Conservation (phyloP, 371 early-diverging fungal species). For the Apophysomyces trapeziformis region DNA sequence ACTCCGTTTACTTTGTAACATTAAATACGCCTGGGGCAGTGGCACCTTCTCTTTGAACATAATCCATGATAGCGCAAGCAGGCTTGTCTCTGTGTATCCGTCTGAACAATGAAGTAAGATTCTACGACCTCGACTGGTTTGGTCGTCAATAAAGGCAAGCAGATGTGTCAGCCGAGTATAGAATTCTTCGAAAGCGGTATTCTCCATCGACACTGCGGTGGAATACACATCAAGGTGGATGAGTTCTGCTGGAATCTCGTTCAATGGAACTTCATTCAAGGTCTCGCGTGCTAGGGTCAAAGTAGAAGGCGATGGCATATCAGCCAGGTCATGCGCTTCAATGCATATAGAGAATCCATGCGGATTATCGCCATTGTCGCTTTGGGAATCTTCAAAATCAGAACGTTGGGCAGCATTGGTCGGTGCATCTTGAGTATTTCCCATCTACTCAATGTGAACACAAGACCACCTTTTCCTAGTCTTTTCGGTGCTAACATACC, state of each 20-base stretch:
- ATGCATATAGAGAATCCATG: constrained; percentile 64
- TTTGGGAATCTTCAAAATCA: constrained; percentile 16
- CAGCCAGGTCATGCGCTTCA: constrained; percentile 62
- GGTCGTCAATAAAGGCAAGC: constrained; percentile 44
- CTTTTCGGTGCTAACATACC: constrained; percentile 42
- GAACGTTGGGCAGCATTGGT: constrained; percentile 19
- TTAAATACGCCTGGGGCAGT: constrained; percentile 64
- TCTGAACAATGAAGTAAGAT: constrained; percentile 67
- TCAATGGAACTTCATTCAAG: constrained; percentile 32
- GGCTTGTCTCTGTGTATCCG: constrained; percentile 66
- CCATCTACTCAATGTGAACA: constrained; percentile 42
- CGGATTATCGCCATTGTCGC: constrained; percentile 35
- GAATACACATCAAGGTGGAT: constrained; percentile 59
- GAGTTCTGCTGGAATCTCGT: constrained; percentile 44
- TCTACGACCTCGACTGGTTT: constrained; percentile 35
- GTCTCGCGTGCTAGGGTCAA: constrained; percentile 47
- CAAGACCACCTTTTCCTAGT: neutral
- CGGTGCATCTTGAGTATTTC: constrained; percentile 66
- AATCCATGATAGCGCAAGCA: constrained; percentile 54
- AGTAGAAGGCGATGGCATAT: constrained; percentile 54
- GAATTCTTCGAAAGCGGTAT: constrained; percentile 33
- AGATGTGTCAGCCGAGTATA: constrained; percentile 31
- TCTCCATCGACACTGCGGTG: constrained; percentile 28
- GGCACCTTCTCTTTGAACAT: constrained; percentile 56
- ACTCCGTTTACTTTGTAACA: constrained; percentile 57